phyloP scores from a whole-genome alignment of 805 yeast species.

The Pichia heedii region DNA sequence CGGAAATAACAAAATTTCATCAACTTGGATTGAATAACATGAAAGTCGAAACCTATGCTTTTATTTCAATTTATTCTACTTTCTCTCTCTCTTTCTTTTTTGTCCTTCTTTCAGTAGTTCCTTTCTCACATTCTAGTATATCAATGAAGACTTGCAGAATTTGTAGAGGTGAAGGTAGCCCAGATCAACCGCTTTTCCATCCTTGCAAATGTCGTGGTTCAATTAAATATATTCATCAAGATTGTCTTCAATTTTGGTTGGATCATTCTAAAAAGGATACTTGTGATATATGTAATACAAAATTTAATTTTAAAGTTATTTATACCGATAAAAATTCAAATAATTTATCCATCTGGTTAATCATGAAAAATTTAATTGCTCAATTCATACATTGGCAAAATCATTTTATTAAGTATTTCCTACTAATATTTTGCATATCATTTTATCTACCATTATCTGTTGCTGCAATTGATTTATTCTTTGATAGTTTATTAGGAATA shows the following conservation, averaged over 20 bases:
- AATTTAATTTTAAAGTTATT: slow-evolving; percentile 43
- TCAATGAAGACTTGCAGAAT: slow-evolving; percentile 53
- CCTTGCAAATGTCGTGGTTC: slow-evolving; percentile 95
- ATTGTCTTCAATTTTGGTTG: slow-evolving; percentile 85
- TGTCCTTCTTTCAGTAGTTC: background rate
- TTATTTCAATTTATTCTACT: too few relatives aligned
- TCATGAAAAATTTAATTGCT: too few relatives aligned
- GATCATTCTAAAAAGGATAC: slow-evolving; percentile 51
- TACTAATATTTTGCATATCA: background rate
- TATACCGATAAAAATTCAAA: slow-evolving; percentile 22
- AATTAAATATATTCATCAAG: slow-evolving; percentile 88
- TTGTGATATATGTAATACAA: slow-evolving; percentile 85
- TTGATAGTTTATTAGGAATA: background rate
- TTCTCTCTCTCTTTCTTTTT: background rate
- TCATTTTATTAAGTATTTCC: too few relatives aligned
- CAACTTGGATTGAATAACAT: too few relatives aligned
- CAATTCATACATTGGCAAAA: background rate
- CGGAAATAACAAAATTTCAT: too few relatives aligned
- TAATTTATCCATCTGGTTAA: background rate
- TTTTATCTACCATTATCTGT: slow-evolving; percentile 27
- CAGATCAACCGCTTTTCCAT: slow-evolving; percentile 68
- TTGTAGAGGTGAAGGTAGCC: slow-evolving; percentile 85
- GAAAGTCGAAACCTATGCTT: too few relatives aligned
- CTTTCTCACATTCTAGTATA: background rate
- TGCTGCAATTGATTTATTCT: slow-evolving; percentile 22